Percentiles rank a stretch among this genome's conserved stretches.
phyloP scores from a whole-genome alignment of 176 grass and related monocot genomes.

The Avena sativa region DNA sequence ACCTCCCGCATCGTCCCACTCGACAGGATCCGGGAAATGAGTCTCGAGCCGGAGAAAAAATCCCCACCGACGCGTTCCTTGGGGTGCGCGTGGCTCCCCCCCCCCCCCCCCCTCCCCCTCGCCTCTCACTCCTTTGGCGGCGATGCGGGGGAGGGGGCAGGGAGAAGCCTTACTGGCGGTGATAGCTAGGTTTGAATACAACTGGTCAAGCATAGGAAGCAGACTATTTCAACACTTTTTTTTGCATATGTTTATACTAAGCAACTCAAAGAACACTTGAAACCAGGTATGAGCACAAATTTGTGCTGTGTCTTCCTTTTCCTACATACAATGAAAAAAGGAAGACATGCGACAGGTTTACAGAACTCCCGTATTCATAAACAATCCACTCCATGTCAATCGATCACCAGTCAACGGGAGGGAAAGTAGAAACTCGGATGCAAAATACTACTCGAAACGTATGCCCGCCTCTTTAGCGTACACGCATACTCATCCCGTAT shows the following conservation, averaged over 20 bases:
- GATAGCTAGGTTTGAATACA: not conserved
- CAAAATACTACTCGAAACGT: not conserved
- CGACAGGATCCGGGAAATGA: too few species aligned
- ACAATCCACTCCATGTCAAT: not conserved
- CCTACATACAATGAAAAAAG: not conserved
- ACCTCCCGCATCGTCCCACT: too few species aligned
- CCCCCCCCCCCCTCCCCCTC: too few species aligned
- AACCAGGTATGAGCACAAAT: not conserved
- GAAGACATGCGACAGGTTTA: not conserved
- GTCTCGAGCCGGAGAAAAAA: too few species aligned
- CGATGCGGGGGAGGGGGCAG: too few species aligned
- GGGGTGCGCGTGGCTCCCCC: too few species aligned
- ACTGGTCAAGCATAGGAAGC: constrained; percentile 3
- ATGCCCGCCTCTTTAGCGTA: constrained; percentile 31
- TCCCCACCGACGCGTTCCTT: too few species aligned
- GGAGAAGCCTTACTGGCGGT: too few species aligned
- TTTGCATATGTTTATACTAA: not conserved
- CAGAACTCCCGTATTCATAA: constrained; percentile 2
- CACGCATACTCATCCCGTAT: constrained; percentile 38
- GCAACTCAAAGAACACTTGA: too few species aligned
- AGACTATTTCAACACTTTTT: not conserved
- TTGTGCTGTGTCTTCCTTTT: not conserved
- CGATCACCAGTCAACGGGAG: not conserved
- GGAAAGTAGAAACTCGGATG: not conserved
- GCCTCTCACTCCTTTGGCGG: too few species aligned